Conservation (phyloP, 2,329 filamentous ascomycete species). For the Penicillium sp. region DNA sequence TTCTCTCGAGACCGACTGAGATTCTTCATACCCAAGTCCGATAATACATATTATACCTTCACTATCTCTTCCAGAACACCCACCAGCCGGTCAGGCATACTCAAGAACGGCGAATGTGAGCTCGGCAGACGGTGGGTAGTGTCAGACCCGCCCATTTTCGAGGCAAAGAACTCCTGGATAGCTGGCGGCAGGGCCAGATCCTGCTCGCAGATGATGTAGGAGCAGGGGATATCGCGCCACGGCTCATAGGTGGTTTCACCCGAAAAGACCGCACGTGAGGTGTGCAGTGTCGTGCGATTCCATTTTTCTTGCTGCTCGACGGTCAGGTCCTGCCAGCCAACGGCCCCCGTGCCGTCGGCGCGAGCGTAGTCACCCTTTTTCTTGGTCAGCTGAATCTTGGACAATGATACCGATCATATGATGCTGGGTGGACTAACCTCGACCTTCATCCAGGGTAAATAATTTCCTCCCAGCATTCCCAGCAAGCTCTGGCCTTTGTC, state of each 20-base stretch:
- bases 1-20: not conserved
- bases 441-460: slow-evolving; percentile 17
- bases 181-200: slow-evolving; percentile 27
- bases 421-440: slow-evolving; percentile 12
- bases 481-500: slow-evolving; percentile 28
- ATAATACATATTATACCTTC: slow-evolving; percentile 10
- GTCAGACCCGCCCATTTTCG: slow-evolving; percentile 20
- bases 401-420: not conserved
- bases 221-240: slow-evolving; percentile 30
- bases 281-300: slow-evolving; percentile 17
- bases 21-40: not conserved
- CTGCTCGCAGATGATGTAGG: slow-evolving; percentile 33
- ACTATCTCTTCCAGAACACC: slow-evolving; percentile 23
- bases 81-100: slow-evolving; percentile 29
- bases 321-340: slow-evolving; percentile 28
- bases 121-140: slow-evolving; percentile 27
- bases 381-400: not conserved
- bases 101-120: slow-evolving; percentile 39
- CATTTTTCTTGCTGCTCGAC: slow-evolving; percentile 19
- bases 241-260: slow-evolving; percentile 22
- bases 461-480: slow-evolving; percentile 21
- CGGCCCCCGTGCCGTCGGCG: slow-evolving; percentile 1
- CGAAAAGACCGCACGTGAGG: slow-evolving; percentile 22
- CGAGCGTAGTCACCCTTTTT: slow-evolving; percentile 15
- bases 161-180: slow-evolving; percentile 28